These are phyloP conservation scores for Chlamydomonas schloesseri DNA, from an alignment of 139 green algal species.

Conservation along the genomic window DNA sequence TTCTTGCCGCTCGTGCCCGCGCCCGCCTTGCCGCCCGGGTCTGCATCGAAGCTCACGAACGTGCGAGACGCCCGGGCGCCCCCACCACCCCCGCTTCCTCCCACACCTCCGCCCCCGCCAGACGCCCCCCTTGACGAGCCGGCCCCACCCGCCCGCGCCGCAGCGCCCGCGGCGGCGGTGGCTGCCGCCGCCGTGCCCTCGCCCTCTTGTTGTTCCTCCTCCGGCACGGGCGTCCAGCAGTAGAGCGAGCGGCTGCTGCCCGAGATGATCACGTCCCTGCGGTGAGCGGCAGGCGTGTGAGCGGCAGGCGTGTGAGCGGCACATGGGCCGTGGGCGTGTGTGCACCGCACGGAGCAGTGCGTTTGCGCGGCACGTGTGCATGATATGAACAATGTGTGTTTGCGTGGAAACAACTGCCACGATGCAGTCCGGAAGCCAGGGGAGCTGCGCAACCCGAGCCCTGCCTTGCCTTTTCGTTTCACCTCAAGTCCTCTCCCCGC, in stretches of 20 bases:
- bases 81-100: not conserved
- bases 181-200: not conserved
- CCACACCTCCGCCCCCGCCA: not conserved
- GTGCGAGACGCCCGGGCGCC: not conserved
- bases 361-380: no score
- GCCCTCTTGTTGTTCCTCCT: slow-evolving; percentile 37
- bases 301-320: no score
- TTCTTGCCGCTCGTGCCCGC: slow-evolving; percentile 19
- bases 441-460: no score
- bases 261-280: slow-evolving; percentile 22
- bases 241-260: slow-evolving; percentile 57
- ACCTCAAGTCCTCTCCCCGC: no score
- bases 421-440: no score
- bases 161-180: not conserved
- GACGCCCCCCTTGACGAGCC: not conserved
- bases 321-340: no score
- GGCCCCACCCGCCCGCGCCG: no score
- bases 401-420: no score
- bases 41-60: slow-evolving; percentile 41
- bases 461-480: no score
- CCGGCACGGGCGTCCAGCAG: slow-evolving; percentile 48
- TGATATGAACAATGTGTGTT: no score
- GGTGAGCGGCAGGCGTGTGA: not conserved
- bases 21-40: slow-evolving; percentile 28
- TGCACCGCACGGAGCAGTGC: no score